Evolutionary conservation across 441 rosid genomes (phyloP).

Genomic region (Isatis lusitanica): DNA sequence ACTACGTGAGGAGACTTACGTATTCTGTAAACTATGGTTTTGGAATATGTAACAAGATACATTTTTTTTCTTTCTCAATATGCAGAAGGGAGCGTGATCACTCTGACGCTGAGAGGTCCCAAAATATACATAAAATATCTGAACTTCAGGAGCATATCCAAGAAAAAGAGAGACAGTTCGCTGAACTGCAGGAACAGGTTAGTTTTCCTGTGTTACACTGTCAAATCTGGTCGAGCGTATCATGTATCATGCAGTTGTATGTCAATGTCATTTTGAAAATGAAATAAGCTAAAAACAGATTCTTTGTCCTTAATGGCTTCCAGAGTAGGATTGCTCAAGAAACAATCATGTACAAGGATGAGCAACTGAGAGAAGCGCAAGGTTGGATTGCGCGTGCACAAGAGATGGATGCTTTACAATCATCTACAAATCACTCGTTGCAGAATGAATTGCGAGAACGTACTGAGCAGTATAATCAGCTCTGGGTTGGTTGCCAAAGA

Average conservation of each 20-base stretch:
- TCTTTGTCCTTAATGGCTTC: slow-evolving; percentile 39
- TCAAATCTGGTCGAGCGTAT: background rate
- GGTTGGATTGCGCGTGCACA: slow-evolving; percentile 83
- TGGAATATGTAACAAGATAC: background rate
- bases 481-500: slow-evolving; percentile 92
- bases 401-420: slow-evolving; percentile 87
- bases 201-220: slow-evolving; percentile 13
- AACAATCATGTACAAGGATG: slow-evolving; percentile 76
- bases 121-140: slow-evolving; percentile 71
- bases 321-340: slow-evolving; percentile 97
- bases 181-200: slow-evolving; percentile 94
- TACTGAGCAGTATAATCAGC: slow-evolving; percentile 86
- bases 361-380: slow-evolving; percentile 79
- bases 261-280: background rate
- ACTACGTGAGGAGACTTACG: background rate
- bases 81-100: slow-evolving; percentile 97
- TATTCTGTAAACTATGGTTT: background rate
- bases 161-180: slow-evolving; percentile 85
- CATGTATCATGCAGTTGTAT: slow-evolving; percentile 10
- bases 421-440: slow-evolving; percentile 68
- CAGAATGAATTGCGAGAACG: slow-evolving; percentile 87
- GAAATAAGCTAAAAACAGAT: background rate
- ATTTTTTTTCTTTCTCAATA: background rate
- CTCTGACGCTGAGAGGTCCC: slow-evolving; percentile 93
- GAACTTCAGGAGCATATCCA: slow-evolving; percentile 90